Base-by-base conservation (phyloP, 192 early-diverging fungal species). In the Entomortierella beljakovae region DNA sequence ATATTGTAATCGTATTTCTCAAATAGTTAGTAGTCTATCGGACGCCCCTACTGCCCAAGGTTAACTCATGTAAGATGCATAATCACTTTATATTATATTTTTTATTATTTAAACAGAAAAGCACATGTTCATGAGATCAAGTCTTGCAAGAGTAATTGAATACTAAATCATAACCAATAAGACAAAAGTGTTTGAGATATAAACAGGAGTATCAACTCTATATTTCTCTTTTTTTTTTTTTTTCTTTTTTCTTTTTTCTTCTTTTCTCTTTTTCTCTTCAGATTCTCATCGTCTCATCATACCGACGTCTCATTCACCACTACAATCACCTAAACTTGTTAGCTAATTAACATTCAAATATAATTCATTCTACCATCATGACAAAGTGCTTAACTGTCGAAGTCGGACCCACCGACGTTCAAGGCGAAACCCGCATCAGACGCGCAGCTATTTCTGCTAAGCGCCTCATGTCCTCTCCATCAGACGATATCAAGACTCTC, bases 401-500 rank as follows among this genome's bases (percentile, higher is more conserved):
- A 64, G 75, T 79, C 67, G 75, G 75, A 25, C 75, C 75, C 37
- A 29, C 67, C 11, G 75, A 79, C 9, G 68, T 79, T 57, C 60
- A 69, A 57, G 77, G 82, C 57, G 75, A 88, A 56, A 83, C 80
- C 58, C 73, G 64, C 31, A 72, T 84, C 49, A 72, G 86, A 43
- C 86, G 86, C 49, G 84, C 86, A 57, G 63, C 71, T 18, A 60
- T 82, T 34, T 76, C 86, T 16, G 67, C 83, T 15, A 81, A 86
- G 62, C 64, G 80, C 26, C 75, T 89, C 63, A 66, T 83, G 53
- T 64, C 65, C 62, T 62, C 46, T 6, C 88, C 88, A n/a, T 38
- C 57, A n/a, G 65, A 66, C 7, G 80, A 82, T 23, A 79, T 94
- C 51, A 64, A 64, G 61, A 95, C 93, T 5, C 82, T 95, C 16